Evolutionary conservation across 306 rosid species (phyloP).

Genomic region (Gastrolobium bilobum): DNA sequence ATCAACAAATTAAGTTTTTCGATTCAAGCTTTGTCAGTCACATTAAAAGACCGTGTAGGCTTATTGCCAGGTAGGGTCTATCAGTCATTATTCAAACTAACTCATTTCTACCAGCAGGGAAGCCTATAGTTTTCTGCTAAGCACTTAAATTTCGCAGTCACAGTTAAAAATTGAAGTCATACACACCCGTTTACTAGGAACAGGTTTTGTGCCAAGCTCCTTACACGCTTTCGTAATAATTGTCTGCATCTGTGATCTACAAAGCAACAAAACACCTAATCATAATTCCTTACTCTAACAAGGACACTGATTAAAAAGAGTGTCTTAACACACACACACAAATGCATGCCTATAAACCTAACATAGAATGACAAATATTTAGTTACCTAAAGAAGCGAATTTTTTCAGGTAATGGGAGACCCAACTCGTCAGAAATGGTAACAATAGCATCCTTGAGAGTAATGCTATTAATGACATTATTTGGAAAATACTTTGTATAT

Average conservation of each 20-base stretch:
- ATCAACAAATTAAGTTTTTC: constrained; percentile 11
- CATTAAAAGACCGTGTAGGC: not conserved
- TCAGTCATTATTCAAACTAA: constrained; percentile 24
- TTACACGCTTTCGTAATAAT: constrained; percentile 88
- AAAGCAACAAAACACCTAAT: constrained; percentile 48
- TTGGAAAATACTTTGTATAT: constrained; percentile 87
- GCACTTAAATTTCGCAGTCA: not conserved
- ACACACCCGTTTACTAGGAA: constrained; percentile 96
- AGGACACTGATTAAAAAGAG: not conserved
- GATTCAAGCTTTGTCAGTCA: not conserved
- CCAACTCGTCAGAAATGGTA: constrained; percentile 67
- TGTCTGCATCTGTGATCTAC: constrained; percentile 98
- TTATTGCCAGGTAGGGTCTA: not conserved
- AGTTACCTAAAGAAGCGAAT: constrained; percentile 90
- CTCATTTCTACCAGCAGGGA: constrained; percentile 10
- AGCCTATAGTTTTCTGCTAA: constrained; percentile 15
- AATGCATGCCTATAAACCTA: not conserved
- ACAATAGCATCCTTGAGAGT: constrained; percentile 86
- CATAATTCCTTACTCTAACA: constrained; percentile 15
- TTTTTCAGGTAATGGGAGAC: constrained; percentile 75
- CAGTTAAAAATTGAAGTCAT: constrained; percentile 7
- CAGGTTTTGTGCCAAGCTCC: constrained; percentile 83
- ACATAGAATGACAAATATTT: not conserved
- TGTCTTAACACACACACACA: not conserved
- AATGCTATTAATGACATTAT: constrained; percentile 89